phyloP scores from a whole-genome alignment of 495 filamentous ascomycete genomes.

The Penicillium simplicissimum region DNA sequence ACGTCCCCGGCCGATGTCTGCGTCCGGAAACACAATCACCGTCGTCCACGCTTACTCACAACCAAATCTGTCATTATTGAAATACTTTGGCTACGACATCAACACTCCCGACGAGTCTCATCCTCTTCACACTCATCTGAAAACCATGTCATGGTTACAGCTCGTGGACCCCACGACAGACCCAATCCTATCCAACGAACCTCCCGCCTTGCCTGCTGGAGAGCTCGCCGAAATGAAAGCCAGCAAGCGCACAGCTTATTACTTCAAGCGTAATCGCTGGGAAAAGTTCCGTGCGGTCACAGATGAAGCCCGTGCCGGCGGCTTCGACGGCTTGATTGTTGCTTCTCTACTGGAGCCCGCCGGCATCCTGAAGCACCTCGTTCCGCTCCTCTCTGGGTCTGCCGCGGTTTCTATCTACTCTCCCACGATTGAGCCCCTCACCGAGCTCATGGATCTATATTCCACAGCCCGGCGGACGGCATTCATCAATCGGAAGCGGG shows the following conservation, averaged over 20 bases:
- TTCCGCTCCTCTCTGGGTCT: conserved; percentile 80
- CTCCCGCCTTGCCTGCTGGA: conserved; percentile 52
- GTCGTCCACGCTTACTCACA: conserved; percentile 85
- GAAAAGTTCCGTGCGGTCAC: conserved; percentile 64
- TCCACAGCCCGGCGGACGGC: conserved; percentile 72
- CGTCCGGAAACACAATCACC: conserved; percentile 78
- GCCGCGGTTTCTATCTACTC: conserved; percentile 84
- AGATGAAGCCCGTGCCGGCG: conserved; percentile 69
- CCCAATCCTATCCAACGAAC: conserved; percentile 62
- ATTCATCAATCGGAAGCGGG: conserved; percentile 54
- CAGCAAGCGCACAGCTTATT: conserved; percentile 75
- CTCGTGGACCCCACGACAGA: conserved; percentile 74
- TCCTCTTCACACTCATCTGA: conserved; percentile 78
- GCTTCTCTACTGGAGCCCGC: conserved; percentile 76
- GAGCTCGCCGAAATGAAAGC: conserved; percentile 66
- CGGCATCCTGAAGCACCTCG: conserved; percentile 67
- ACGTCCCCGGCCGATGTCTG: conserved; percentile 45
- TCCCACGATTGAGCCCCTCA: conserved; percentile 73
- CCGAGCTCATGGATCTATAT: conserved; percentile 75
- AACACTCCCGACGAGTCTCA: conserved; percentile 68
- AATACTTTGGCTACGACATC: conserved; percentile 81
- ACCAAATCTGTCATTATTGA: conserved; percentile 81
- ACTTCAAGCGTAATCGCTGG: conserved; percentile 85
- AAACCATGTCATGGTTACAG: conserved; percentile 86
- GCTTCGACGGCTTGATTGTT: conserved; percentile 80